Percentiles rank a stretch among this genome's conserved stretches.
Conservation (phyloP, 345 rosid species). For the Eucalyptus globulus region DNA sequence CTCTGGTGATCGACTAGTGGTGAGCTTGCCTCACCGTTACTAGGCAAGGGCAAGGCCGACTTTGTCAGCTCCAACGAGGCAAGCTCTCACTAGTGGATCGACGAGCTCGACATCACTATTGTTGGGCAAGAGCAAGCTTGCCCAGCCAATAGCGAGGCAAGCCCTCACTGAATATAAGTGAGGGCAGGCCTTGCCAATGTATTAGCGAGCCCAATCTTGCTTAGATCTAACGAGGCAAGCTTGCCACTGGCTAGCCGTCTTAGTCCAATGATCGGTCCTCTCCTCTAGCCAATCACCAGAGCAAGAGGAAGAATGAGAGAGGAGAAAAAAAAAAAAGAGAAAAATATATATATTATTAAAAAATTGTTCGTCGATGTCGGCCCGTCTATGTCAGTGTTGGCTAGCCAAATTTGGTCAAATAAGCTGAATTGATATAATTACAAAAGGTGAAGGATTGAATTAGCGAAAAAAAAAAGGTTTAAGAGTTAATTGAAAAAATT, state of each 20-base stretch:
- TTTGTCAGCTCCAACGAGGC: no score
- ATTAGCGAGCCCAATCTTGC: no score
- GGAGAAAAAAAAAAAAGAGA: rapidly evolving
- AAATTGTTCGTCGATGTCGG: rapidly evolving
- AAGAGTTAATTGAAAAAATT: no score
- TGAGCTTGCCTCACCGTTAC: no score
- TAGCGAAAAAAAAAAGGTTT: rapidly evolving
- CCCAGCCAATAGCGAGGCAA: no score
- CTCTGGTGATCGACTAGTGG: rapidly evolving
- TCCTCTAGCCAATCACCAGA: rapidly evolving
- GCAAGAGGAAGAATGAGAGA: no score
- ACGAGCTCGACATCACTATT: no score
- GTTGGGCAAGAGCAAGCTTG: rapidly evolving
- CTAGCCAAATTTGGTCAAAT: rapidly evolving
- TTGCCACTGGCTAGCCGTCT: rapidly evolving
- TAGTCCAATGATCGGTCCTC: rapidly evolving
- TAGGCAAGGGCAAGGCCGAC: rapidly evolving
- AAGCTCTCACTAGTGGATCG: no score
- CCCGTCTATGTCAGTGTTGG: rapidly evolving
- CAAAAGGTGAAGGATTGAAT: no score
- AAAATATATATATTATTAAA: no score
- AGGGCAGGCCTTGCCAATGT: no score
- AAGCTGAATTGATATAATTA: rapidly evolving
- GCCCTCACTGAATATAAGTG: no score
- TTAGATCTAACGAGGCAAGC: rapidly evolving